phyloP scores from a whole-genome alignment of 164 flowering plant species.

The Vitis cinerea region DNA sequence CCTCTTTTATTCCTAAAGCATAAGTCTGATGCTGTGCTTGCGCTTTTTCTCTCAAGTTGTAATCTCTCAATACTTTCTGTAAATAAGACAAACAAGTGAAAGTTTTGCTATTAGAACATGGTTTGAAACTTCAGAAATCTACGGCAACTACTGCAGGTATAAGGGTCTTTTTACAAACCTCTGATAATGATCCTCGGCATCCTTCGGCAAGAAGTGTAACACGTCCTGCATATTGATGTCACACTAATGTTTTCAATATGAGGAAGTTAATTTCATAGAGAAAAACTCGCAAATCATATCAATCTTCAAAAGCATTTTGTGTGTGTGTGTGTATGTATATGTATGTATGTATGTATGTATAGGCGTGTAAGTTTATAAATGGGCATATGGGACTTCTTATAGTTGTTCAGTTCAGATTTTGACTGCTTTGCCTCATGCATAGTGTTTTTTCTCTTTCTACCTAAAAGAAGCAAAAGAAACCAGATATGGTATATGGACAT shows the following conservation, averaged over 20 bases:
- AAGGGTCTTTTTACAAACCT: slow-evolving; percentile 46
- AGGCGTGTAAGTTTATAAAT: no score
- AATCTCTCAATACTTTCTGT: slow-evolving; percentile 69
- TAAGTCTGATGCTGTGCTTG: slow-evolving; percentile 92
- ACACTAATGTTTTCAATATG: slow-evolving; percentile 4
- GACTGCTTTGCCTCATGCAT: no score
- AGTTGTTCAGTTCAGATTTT: no score
- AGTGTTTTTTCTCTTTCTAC: no score
- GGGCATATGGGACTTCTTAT: no score
- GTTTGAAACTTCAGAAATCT: not conserved
- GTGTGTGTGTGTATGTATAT: no score
- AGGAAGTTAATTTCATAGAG: not conserved
- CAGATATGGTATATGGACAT: no score
- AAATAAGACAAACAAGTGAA: slow-evolving; percentile 8
- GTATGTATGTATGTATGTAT: not conserved
- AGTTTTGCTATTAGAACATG: slow-evolving; percentile 5
- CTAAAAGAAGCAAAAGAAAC: no score
- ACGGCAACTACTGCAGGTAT: not conserved
- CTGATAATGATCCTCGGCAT: slow-evolving; percentile 95
- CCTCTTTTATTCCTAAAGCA: slow-evolving; percentile 98
- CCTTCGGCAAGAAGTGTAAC: slow-evolving; percentile 91
- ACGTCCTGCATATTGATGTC: slow-evolving; percentile 51
- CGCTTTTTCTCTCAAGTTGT: slow-evolving; percentile 67
- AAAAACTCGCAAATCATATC: not conserved
- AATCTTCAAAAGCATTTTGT: not conserved